Evolutionary conservation across 805 yeast genomes (phyloP).

Genomic region (Yueomyces sinensis): DNA sequence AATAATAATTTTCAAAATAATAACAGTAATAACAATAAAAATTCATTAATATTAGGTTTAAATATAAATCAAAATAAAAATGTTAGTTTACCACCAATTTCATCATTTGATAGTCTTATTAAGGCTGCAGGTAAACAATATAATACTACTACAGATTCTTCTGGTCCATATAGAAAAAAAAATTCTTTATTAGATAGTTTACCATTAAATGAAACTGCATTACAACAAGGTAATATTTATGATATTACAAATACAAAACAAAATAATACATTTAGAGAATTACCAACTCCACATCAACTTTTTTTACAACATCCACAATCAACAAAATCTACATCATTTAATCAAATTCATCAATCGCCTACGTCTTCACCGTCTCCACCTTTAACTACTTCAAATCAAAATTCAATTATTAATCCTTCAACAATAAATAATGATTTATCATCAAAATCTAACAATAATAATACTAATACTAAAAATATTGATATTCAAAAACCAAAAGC

Average conservation of each 20-base stretch:
- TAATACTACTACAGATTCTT: not conserved
- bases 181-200: not conserved
- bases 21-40: too few species aligned
- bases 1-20: not conserved
- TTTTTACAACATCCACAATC: not conserved
- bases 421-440: not conserved
- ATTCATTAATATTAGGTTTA: too few species aligned
- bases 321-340: not conserved
- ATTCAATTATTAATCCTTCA: not conserved
- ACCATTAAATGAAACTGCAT: not conserved
- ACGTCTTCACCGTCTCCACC: not conserved
- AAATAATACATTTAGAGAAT: not conserved
- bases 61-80: not conserved
- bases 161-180: not conserved
- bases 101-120: conserved; percentile 18
- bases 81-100: conserved; percentile 3
- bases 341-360: not conserved
- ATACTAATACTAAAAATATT: not conserved
- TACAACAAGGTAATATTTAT: not conserved
- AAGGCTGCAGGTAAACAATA: conserved; percentile 18
- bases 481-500: too few species aligned
- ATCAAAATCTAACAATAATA: not conserved
- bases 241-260: not conserved
- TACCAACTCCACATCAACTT: not conserved
- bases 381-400: not conserved